Percentiles rank a stretch among this genome's conserved stretches.
phyloP scores from a whole-genome alignment of 148 eudicot genomes.

The Pouteria glomerata region DNA sequence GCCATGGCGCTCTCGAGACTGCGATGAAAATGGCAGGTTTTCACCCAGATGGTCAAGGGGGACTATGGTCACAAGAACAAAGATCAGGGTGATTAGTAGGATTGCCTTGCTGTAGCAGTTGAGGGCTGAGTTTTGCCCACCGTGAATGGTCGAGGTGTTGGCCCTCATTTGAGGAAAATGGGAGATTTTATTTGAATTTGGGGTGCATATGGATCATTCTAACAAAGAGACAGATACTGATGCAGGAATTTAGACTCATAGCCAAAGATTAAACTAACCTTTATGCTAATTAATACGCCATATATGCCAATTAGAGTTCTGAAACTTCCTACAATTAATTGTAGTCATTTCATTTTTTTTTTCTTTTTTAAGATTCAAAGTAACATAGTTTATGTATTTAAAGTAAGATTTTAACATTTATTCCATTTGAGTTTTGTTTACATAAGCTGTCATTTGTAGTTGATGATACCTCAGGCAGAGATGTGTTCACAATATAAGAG shows the following conservation, averaged over 20 bases:
- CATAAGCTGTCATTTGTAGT: no score
- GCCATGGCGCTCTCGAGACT: not conserved
- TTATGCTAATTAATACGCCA: not conserved
- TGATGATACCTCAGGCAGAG: no score
- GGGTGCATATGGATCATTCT: not conserved
- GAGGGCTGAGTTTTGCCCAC: not conserved
- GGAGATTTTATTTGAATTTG: not conserved
- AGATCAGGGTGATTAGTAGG: not conserved
- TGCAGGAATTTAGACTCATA: not conserved
- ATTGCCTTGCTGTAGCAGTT: conserved; percentile 5
- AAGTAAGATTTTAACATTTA: not conserved
- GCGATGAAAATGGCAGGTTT: not conserved
- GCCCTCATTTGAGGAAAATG: conserved; percentile 10
- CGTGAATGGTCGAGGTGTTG: not conserved
- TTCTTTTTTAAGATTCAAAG: not conserved
- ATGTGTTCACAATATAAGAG: no score
- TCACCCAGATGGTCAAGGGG: not conserved
- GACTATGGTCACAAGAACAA: conserved; percentile 7
- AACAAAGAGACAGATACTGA: not conserved
- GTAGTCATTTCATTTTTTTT: not conserved
- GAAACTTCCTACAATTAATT: not conserved
- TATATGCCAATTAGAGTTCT: not conserved
- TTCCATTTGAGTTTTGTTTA: no score
- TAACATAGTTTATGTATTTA: not conserved
- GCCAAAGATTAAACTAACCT: not conserved